Conservation (phyloP, 176 grass and related monocot species). For the Oryza glumipatula region DNA sequence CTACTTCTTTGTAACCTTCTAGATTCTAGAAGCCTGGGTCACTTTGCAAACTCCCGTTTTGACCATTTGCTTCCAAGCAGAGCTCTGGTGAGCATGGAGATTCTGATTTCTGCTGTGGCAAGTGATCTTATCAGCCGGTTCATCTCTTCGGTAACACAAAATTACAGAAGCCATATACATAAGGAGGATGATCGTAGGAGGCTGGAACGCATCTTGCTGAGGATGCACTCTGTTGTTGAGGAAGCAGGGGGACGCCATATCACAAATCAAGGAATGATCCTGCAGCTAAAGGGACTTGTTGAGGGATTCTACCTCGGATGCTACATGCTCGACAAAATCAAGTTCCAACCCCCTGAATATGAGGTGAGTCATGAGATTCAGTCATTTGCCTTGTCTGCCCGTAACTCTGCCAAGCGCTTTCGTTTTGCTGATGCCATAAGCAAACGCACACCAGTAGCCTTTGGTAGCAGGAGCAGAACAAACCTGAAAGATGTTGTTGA, state of each 20-base stretch:
- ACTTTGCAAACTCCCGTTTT: not conserved
- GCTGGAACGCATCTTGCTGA: conserved; percentile 35
- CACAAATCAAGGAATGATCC: conserved; percentile 36
- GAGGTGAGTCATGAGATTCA: conserved; percentile 26
- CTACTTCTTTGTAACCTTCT: conserved; percentile 5
- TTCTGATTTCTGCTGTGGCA: conserved; percentile 24
- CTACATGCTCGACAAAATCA: conserved; percentile 31
- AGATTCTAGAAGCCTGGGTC: not conserved
- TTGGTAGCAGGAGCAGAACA: not conserved
- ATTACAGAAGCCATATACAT: not conserved
- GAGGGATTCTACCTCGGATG: conserved; percentile 31
- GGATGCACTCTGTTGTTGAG: conserved; percentile 33
- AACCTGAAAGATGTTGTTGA: conserved; percentile 25
- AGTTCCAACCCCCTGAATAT: not conserved
- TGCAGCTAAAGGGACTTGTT: conserved; percentile 28
- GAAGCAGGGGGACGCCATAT: conserved; percentile 26
- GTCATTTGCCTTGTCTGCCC: not conserved
- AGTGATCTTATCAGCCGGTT: conserved; percentile 38
- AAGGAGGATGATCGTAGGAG: conserved; percentile 15
- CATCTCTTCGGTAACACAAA: conserved; percentile 30
- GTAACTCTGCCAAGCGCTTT: conserved; percentile 23
- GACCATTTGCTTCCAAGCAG: not conserved
- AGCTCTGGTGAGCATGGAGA: conserved; percentile 6
- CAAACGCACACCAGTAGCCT: not conserved
- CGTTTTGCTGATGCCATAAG: conserved; percentile 9